Evolutionary conservation across 345 rosid genomes (phyloP).

Genomic region (Eucalyptus cloeziana): DNA sequence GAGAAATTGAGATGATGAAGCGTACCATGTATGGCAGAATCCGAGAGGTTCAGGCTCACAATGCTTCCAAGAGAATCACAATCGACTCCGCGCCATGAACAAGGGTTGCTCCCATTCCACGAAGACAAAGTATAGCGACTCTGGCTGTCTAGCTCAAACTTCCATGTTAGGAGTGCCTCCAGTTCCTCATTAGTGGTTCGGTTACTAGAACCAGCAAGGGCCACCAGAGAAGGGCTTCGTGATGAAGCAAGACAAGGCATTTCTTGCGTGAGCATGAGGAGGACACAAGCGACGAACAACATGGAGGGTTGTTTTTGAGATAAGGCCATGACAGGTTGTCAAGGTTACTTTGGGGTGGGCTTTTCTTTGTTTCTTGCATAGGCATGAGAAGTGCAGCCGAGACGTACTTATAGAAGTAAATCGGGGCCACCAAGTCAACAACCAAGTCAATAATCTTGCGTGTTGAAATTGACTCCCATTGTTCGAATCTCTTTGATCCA

Average conservation of each 20-base stretch:
- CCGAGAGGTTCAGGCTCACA: neutral
- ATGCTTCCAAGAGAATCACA: neutral
- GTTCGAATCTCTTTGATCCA: neutral
- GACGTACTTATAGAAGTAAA: neutral
- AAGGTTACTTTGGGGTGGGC: neutral
- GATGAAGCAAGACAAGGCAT: neutral
- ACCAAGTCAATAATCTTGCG: neutral
- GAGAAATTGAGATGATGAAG: neutral
- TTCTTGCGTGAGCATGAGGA: neutral
- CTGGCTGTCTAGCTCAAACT: neutral
- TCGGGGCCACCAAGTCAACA: neutral
- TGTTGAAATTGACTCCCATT: neutral
- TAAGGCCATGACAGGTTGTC: neutral
- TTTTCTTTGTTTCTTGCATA: neutral
- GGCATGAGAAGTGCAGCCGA: neutral
- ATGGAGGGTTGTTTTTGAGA: neutral
- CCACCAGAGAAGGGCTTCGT: neutral
- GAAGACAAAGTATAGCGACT: neutral
- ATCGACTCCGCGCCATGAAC: slow-evolving; percentile 1
- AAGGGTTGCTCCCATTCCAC: neutral
- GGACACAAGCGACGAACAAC: neutral
- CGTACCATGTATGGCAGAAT: neutral
- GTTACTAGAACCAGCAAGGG: neutral
- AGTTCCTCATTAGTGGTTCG: neutral
- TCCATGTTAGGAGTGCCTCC: slow-evolving; percentile 14